Conservation (phyloP, 805 yeast genomes). For the Blastobotrys parvus region DNA sequence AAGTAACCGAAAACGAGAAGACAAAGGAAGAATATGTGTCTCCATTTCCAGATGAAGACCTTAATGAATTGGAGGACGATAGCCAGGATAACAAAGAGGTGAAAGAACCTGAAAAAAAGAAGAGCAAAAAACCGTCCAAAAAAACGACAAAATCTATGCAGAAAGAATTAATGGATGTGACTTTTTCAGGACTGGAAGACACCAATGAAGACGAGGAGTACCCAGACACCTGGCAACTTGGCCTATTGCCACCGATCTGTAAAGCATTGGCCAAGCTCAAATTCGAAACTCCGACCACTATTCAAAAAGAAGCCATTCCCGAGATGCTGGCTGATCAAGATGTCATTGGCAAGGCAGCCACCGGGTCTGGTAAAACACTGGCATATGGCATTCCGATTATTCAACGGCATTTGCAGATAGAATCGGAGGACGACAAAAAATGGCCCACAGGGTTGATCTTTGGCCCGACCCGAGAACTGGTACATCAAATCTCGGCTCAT, state of each 20-base stretch:
- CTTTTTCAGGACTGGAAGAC: conserved; percentile 14
- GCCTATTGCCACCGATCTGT: conserved; percentile 43
- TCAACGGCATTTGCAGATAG: conserved; percentile 43
- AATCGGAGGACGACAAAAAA: conserved; percentile 10
- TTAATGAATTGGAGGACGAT: conserved; percentile 5
- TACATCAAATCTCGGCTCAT: conserved; percentile 86
- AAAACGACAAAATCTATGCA: background rate
- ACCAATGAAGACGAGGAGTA: conserved; percentile 16
- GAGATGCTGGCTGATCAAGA: conserved; percentile 64
- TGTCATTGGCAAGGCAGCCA: conserved; percentile 90
- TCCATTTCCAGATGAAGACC: conserved; percentile 1
- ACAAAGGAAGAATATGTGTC: background rate
- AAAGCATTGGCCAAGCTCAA: conserved; percentile 52
- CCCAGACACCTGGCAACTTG: conserved; percentile 29
- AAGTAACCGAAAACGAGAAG: conserved; percentile 8
- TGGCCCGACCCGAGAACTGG: conserved; percentile 95
- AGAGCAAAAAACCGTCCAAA: conserved; percentile 7
- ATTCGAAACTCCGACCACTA: conserved; percentile 70
- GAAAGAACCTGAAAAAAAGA: conserved; percentile 9
- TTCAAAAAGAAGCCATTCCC: conserved; percentile 73
- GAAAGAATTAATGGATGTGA: conserved; percentile 7
- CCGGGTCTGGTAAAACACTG: conserved; percentile 95
- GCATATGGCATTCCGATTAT: conserved; percentile 93
- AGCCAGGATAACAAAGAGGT: conserved; percentile 4
- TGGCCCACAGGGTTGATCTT: conserved; percentile 71